These are phyloP conservation scores for Monosporozyma siamensis DNA, from an alignment of 805 yeast genomes.

Conservation along the genomic window DNA sequence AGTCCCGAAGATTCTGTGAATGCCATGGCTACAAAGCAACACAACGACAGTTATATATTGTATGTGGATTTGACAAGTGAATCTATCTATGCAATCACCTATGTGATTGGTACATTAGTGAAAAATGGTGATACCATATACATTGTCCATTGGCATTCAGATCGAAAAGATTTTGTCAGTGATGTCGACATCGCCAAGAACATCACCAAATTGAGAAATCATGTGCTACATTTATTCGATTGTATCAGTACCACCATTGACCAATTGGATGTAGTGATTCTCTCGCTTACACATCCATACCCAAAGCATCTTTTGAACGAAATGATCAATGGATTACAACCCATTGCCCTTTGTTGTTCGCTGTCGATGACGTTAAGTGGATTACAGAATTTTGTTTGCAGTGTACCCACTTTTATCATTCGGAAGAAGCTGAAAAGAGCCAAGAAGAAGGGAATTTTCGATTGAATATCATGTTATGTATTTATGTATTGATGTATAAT, in stretches of 20 bases:
- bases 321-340: slow-evolving; percentile 30
- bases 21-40: slow-evolving; percentile 4
- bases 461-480: slow-evolving; percentile 8
- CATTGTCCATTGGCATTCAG: slow-evolving; percentile 37
- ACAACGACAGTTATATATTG: slow-evolving; percentile 39
- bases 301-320: slow-evolving; percentile 34
- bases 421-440: slow-evolving; percentile 27
- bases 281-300: slow-evolving; percentile 32
- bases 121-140: slow-evolving; percentile 77
- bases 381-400: slow-evolving; percentile 27
- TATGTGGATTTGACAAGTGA: slow-evolving; percentile 81
- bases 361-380: slow-evolving; percentile 19
- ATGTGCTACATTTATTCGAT: slow-evolving; percentile 23
- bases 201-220: slow-evolving; percentile 12
- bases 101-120: slow-evolving; percentile 79
- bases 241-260: slow-evolving; percentile 22
- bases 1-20: neutral
- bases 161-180: slow-evolving; percentile 3
- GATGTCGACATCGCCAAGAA: slow-evolving; percentile 10
- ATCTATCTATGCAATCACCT: slow-evolving; percentile 73
- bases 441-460: slow-evolving; percentile 22
- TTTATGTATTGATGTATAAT: too few species aligned
- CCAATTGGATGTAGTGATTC: slow-evolving; percentile 24
- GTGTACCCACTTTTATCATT: slow-evolving; percentile 27
- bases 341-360: slow-evolving; percentile 24